These are phyloP conservation scores for Coelastrella sp. DNA, from an alignment of 139 green algal species.

Conservation along the genomic window DNA sequence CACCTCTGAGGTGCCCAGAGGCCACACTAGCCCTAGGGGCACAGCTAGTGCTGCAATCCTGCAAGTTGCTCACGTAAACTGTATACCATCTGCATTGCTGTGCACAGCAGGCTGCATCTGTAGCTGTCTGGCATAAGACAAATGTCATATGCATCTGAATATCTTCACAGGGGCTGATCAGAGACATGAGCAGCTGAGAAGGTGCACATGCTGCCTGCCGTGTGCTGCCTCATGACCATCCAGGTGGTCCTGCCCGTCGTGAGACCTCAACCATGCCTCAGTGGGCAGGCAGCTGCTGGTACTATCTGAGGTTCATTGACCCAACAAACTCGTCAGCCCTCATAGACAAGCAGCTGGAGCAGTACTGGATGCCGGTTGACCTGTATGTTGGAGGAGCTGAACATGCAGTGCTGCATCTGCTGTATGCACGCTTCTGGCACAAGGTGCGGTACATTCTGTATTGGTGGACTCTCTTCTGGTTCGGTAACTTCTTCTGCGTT, in stretches of 20 bases:
- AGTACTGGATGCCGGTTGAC: conserved; percentile 99
- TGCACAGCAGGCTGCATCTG: no score
- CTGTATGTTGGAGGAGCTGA: conserved; percentile 99
- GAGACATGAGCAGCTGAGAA: no score
- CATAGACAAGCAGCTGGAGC: conserved; percentile 87
- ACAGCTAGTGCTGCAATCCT: no score
- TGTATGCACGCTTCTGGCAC: conserved; percentile 99
- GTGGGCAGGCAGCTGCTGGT: conserved; percentile 95
- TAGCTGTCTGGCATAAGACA: no score
- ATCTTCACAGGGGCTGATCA: no score
- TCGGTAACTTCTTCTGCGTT: no score
- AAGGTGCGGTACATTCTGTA: conserved; percentile 71
- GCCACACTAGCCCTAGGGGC: background rate
- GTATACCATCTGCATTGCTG: no score
- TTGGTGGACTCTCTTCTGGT: no score
- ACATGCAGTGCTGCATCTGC: conserved; percentile 98
- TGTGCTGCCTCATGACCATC: background rate
- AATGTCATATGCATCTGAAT: no score
- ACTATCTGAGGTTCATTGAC: conserved; percentile 98
- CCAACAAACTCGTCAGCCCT: conserved; percentile 79
- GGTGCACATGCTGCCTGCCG: no score
- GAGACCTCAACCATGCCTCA: conserved; percentile 99
- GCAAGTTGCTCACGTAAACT: no score
- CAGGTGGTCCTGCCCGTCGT: conserved; percentile 66
- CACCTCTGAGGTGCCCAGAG: background rate